Conservation (phyloP, 1,284 basidiomycete genomes). For the Exobasidium cylindrosporum region DNA sequence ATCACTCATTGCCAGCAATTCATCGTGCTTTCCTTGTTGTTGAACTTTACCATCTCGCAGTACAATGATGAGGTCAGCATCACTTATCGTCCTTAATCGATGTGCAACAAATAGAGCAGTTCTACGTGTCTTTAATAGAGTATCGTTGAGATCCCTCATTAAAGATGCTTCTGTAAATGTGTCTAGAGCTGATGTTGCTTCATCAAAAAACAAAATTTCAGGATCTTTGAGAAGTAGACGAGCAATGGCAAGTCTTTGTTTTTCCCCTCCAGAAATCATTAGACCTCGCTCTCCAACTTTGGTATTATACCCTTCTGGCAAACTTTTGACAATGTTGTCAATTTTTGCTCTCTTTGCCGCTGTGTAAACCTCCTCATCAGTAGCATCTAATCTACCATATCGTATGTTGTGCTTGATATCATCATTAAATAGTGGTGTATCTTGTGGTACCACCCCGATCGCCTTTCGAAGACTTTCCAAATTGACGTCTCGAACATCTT, state of each 20-base stretch:
- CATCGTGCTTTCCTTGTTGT: constrained; percentile 45
- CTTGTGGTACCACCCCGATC: constrained; percentile 94
- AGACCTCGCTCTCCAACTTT: constrained; percentile 92
- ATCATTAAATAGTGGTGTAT: constrained; percentile 93
- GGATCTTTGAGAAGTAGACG: constrained; percentile 89
- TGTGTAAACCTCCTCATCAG: constrained; percentile 79
- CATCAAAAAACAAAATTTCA: constrained; percentile 93
- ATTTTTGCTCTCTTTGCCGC: constrained; percentile 84
- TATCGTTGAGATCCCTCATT: constrained; percentile 87
- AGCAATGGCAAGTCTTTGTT: constrained; percentile 91
- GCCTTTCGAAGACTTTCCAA: constrained; percentile 70
- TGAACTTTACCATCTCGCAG: constrained; percentile 36
- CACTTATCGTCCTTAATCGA: constrained; percentile 81
- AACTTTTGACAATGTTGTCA: constrained; percentile 71
- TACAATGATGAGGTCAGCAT: constrained; percentile 61
- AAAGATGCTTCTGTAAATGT: constrained; percentile 89
- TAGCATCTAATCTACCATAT: constrained; percentile 84
- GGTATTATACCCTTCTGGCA: constrained; percentile 83
- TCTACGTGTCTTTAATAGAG: constrained; percentile 70
- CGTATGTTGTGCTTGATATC: constrained; percentile 92
- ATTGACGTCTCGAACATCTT: constrained; percentile 79
- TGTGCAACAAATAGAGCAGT: constrained; percentile 76
- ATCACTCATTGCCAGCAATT: constrained; percentile 32
- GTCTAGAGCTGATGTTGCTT: constrained; percentile 93
- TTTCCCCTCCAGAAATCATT: constrained; percentile 98